These are phyloP conservation scores for Viridothelium virens DNA, from an alignment of 495 filamentous ascomycete species.

Conservation along the genomic window DNA sequence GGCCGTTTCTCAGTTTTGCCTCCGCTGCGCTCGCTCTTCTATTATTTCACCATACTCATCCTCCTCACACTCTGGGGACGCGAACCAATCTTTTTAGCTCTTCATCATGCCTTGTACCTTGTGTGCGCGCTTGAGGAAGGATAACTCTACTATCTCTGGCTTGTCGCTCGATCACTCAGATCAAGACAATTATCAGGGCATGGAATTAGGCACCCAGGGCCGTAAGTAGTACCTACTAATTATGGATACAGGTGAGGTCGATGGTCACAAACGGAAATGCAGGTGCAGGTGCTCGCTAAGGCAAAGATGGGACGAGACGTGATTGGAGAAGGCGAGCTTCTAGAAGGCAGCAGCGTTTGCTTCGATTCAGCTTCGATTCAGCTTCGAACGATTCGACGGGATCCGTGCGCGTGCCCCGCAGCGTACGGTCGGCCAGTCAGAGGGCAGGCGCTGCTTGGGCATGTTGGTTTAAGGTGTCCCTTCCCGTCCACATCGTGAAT, in stretches of 20 bases:
- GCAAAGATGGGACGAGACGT: background rate
- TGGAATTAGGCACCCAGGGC: too few relatives aligned
- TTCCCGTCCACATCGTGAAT: background rate
- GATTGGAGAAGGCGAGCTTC: background rate
- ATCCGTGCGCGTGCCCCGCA: background rate
- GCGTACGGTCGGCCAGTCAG: background rate
- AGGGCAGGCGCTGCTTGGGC: background rate
- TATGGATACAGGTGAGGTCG: too few relatives aligned
- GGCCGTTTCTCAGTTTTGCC: too few relatives aligned
- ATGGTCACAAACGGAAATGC: background rate
- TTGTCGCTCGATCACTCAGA: too few relatives aligned
- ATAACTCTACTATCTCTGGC: too few relatives aligned
- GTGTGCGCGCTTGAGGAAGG: background rate
- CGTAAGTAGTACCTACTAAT: background rate
- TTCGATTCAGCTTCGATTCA: background rate
- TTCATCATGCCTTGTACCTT: background rate
- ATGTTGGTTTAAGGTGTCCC: slow-evolving; percentile 1
- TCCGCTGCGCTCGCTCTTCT: background rate
- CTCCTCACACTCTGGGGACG: background rate
- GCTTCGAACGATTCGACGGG: background rate
- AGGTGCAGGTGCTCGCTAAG: background rate
- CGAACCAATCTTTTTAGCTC: background rate
- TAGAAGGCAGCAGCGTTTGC: background rate
- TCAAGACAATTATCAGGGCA: too few relatives aligned
- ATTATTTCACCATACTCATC: too few relatives aligned